A percentile compares a stretch with the other conserved stretches of the same genome.
Conservation (phyloP, 345 rosid species). For the Geranium rotundifolium region DNA sequence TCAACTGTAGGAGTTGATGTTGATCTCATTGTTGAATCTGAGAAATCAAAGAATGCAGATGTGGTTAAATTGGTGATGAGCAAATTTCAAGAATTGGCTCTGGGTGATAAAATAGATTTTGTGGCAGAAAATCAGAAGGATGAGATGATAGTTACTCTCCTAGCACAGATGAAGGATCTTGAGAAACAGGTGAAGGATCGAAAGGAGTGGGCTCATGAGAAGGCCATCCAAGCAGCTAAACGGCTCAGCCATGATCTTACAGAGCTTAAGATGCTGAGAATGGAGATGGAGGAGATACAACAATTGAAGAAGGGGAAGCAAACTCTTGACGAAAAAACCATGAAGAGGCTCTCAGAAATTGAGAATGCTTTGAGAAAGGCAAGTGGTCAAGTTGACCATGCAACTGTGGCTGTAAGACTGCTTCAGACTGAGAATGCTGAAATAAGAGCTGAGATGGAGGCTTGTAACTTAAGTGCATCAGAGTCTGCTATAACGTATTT, state of each 20-base stretch:
- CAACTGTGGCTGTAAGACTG: constrained; percentile 55
- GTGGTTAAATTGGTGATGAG: constrained; percentile 44
- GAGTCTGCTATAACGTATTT: constrained; percentile 58
- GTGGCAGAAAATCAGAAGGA: constrained; percentile 57
- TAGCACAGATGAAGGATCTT: constrained; percentile 59
- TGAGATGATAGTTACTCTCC: constrained; percentile 51
- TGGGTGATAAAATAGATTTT: constrained; percentile 55
- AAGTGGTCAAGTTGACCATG: constrained; percentile 62
- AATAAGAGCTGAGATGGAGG: constrained; percentile 88
- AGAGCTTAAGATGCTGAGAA: constrained; percentile 70
- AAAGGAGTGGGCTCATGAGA: constrained; percentile 92
- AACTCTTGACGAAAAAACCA: constrained; percentile 63
- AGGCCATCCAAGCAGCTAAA: constrained; percentile 96
- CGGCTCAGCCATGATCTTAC: constrained; percentile 66
- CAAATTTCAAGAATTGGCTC: constrained; percentile 65
- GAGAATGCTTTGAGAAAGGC: constrained; percentile 81
- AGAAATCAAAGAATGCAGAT: constrained; percentile 30
- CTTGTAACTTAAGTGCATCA: constrained; percentile 78
- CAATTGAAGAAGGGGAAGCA: constrained; percentile 75
- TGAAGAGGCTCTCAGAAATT: constrained; percentile 70
- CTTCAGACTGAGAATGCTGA: constrained; percentile 85
- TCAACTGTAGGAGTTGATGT: constrained; percentile 15
- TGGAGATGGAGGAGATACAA: constrained; percentile 74
- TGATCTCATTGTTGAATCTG: constrained; percentile 38
- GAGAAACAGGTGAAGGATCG: constrained; percentile 74